A percentile compares a stretch with the other conserved stretches of the same genome.
Evolutionary conservation across 1,284 basidiomycete species (phyloP).

Genomic region (Sanghuangporus sanghuang): DNA sequence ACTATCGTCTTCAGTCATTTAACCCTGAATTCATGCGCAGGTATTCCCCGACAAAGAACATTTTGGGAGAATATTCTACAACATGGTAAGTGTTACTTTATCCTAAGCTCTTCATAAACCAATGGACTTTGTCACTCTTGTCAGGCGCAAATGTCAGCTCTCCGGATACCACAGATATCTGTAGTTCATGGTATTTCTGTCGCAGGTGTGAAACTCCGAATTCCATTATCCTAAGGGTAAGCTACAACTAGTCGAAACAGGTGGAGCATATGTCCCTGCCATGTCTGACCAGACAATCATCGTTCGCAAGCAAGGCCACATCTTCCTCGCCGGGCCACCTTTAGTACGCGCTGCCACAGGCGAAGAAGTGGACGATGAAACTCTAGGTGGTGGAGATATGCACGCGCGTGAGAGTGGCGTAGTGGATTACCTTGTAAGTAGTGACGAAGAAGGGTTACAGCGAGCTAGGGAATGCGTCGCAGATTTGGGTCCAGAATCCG

Average conservation of each 20-base stretch:
- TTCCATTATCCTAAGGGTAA: conserved; percentile 12
- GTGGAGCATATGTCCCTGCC: conserved; percentile 88
- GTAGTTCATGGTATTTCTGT: conserved; percentile 94
- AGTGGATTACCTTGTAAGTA: conserved; percentile 85
- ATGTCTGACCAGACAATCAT: conserved; percentile 98
- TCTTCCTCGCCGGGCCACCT: conserved; percentile 95
- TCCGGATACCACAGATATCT: conserved; percentile 88
- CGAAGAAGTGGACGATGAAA: conserved; percentile 90
- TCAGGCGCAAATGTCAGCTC: conserved; percentile 85
- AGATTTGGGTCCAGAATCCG: conserved; percentile 55
- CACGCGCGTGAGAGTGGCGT: conserved; percentile 93
- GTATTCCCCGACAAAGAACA: conserved; percentile 88
- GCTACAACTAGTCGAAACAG: conserved; percentile 42
- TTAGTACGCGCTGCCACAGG: conserved; percentile 94
- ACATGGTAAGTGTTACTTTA: conserved; percentile 61
- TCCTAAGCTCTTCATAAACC: conserved; percentile 5
- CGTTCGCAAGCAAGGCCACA: conserved; percentile 88
- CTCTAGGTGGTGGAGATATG: conserved; percentile 89
- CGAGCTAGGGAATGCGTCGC: conserved; percentile 80
- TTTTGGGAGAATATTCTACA: conserved; percentile 95
- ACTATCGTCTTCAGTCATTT: neutral
- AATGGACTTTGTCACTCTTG: neutral
- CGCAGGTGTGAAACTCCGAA: conserved; percentile 49
- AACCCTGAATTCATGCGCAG: conserved; percentile 22
- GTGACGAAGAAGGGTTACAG: conserved; percentile 85